phyloP scores from a whole-genome alignment of 1,139 yeast genomes.

The Suhomyces wounanorum region DNA sequence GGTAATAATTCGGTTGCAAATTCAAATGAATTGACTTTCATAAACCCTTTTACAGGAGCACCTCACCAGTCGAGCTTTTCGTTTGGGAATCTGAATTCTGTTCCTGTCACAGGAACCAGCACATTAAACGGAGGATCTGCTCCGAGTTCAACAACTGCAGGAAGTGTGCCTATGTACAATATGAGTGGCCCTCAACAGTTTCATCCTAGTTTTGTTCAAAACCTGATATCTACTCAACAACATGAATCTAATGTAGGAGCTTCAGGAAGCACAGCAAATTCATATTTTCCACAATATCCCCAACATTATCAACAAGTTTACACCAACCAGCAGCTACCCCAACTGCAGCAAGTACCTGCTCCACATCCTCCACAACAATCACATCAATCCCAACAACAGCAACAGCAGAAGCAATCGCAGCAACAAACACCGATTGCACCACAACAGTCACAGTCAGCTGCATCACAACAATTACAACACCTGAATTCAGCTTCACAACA shows the following conservation, averaged over 20 bases:
- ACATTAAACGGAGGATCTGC: conserved; percentile 5
- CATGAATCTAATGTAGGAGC: conserved; percentile 5
- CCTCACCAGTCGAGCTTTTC: conserved; percentile 14
- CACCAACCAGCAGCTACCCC: conserved; percentile 9
- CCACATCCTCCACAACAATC: neutral
- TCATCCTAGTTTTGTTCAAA: conserved; percentile 12
- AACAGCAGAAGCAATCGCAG: neutral
- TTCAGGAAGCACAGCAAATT: conserved; percentile 1
- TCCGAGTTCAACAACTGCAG: conserved; percentile 8
- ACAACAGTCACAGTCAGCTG: conserved; percentile 9
- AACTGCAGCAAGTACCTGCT: neutral
- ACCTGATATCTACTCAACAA: conserved; percentile 9
- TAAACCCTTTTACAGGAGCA: conserved; percentile 17
- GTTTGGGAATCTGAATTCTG: conserved; percentile 8
- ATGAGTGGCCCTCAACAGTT: conserved; percentile 17
- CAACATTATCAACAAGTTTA: conserved; percentile 16
- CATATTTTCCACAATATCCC: conserved; percentile 10
- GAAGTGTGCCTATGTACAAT: conserved; percentile 12
- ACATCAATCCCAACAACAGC: neutral
- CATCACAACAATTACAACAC: conserved; percentile 5
- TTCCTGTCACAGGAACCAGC: conserved; percentile 2
- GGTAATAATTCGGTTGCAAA: conserved; percentile 1
- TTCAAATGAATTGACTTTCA: conserved; percentile 14
- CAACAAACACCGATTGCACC: neutral
- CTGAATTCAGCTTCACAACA: neutral